Evolutionary conservation across 305 asterid genomes (phyloP), one percentile per base, ranked within the genome.

Genomic region (Ilex paraguariensis): DNA sequence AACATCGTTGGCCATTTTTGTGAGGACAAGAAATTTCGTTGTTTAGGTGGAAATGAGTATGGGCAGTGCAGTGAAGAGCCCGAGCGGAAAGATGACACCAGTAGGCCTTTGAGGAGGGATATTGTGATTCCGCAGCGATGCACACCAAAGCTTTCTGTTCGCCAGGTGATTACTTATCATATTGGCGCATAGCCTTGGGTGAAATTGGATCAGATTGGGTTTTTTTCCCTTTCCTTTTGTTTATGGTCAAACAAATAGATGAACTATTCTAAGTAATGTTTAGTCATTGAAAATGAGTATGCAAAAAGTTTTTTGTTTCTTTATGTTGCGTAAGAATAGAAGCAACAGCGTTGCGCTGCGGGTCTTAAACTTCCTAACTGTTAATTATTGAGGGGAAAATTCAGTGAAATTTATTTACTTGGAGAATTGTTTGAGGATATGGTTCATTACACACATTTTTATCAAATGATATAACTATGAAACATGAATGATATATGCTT

Each of bases 41-140:
- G 62, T 76, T 72, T 79, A 93, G 99, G 99, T 61, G 99, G 99
- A 66, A 93, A 93, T 70, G 99, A 93, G 81, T 93, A 93, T 52
- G 99, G 99, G 44, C 99, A 93, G 79, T 93, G 99, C 73, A 97
- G 96, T 64, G 99, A 90, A 83, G 97, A 93, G 61, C 91, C 97
- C n/a, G 98, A 87, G 80, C 86, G 95, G 68, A 90, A 83, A 82
- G 95, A 82, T 71, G 96, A 86, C 74, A 81, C 87, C 1, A 95
- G 94, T 56, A 84, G 78, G 72, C 95, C 90, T 51, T 86, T 90
- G 64, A 84, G 91, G 79, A 87, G 99, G 75, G 97, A 93, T 82
- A 93, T 90, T 74, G 88, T 80, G 70, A 87, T 81, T 73, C 99
- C 97, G 33, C 86, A 90, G 67, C 75, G 97, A 72, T 93, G 99